Conservation (phyloP, 352 stramenopile species). For the Phytophthora sansomeana region DNA sequence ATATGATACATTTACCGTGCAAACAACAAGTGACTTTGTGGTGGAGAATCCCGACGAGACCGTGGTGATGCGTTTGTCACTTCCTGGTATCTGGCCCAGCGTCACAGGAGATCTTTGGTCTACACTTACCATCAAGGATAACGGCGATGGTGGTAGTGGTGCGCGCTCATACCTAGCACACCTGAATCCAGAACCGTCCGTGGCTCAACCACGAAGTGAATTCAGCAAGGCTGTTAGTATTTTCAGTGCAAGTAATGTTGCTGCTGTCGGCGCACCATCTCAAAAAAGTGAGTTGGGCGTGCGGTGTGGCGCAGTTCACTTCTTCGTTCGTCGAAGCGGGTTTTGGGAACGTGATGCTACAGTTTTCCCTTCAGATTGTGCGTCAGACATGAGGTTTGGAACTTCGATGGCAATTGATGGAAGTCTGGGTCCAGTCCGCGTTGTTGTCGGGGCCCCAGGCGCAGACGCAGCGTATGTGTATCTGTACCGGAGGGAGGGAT, state of each 20-base stretch:
- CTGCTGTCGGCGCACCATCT: conserved; percentile 68
- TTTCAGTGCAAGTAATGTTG: conserved; percentile 68
- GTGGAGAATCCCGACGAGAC: conserved; percentile 93
- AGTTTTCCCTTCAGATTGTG: conserved; percentile 56
- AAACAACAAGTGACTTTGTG: conserved; percentile 91
- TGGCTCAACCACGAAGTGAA: conserved; percentile 45
- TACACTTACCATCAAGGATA: conserved; percentile 90
- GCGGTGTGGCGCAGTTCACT: conserved; percentile 70
- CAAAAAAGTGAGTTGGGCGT: conserved; percentile 42
- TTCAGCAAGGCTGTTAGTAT: conserved; percentile 71
- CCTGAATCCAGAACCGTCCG: conserved; percentile 45
- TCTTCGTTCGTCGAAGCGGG: conserved; percentile 69
- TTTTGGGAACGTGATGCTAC: conserved; percentile 77
- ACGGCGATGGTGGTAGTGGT: conserved; percentile 90
- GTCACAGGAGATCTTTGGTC: conserved; percentile 88
- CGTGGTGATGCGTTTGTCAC: conserved; percentile 89
- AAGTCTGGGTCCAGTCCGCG: conserved; percentile 58
- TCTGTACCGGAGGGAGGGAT: conserved; percentile 28
- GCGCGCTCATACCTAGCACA: conserved; percentile 71
- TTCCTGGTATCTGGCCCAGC: conserved; percentile 94
- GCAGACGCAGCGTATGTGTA: conserved; percentile 64
- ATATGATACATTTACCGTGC: conserved; percentile 74
- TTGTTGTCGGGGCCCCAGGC: conserved; percentile 77
- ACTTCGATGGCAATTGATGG: conserved; percentile 77
- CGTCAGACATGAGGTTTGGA: conserved; percentile 62